Conservation (phyloP, 2,329 filamentous ascomycete species). For the Akanthomyces dipterigenus region DNA sequence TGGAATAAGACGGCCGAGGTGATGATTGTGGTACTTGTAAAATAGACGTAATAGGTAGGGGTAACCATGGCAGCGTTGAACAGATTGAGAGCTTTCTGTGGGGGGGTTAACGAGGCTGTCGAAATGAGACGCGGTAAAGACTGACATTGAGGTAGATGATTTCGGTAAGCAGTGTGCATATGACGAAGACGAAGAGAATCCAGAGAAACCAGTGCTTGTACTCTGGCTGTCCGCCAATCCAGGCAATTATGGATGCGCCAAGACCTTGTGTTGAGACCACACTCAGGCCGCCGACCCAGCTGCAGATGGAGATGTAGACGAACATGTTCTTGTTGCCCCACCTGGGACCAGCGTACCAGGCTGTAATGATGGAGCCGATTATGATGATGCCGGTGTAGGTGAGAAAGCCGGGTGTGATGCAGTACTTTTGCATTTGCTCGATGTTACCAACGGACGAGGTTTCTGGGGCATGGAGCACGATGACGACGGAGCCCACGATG, state of each 20-base stretch:
- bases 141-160: slow-evolving; percentile 94
- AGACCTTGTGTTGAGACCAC: slow-evolving; percentile 93
- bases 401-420: slow-evolving; percentile 80
- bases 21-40: slow-evolving; percentile 91
- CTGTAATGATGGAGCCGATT: slow-evolving; percentile 62
- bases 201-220: slow-evolving; percentile 99
- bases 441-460: slow-evolving; percentile 82
- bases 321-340: slow-evolving; percentile 98
- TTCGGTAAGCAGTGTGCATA: slow-evolving; percentile 82
- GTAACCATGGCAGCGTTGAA: slow-evolving; percentile 97
- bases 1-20: slow-evolving; percentile 88
- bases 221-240: slow-evolving; percentile 73
- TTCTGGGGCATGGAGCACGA: slow-evolving; percentile 85
- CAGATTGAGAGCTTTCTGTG: slow-evolving; percentile 92
- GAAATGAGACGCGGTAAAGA: slow-evolving; percentile 18
- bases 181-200: slow-evolving; percentile 82
- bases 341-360: slow-evolving; percentile 73
- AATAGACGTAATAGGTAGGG: slow-evolving; percentile 97
- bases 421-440: slow-evolving; percentile 84
- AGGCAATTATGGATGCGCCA: slow-evolving; percentile 83
- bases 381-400: slow-evolving; percentile 79
- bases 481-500: slow-evolving; percentile 86
- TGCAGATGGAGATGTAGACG: slow-evolving; percentile 94
- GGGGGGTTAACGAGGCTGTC: slow-evolving; percentile 25
- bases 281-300: slow-evolving; percentile 85